Conservation (phyloP, 768 basidiomycete genomes). For the Grammothele lineata region DNA sequence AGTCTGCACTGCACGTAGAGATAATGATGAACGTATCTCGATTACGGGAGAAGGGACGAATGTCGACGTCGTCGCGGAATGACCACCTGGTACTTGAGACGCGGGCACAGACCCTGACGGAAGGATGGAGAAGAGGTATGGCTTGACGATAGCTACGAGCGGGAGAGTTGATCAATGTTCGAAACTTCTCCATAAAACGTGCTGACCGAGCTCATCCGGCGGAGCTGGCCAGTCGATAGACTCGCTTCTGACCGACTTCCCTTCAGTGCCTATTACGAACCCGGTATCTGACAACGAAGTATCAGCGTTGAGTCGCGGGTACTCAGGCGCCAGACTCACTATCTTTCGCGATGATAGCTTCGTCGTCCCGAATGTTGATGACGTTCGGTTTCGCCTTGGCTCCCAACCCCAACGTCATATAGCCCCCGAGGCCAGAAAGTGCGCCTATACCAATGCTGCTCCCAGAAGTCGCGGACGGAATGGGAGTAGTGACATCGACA, state of each 20-base stretch:
- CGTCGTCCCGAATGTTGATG: slow-evolving; percentile 50
- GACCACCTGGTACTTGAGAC: slow-evolving; percentile 17
- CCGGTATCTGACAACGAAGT: slow-evolving; percentile 51
- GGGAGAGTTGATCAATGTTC: background rate
- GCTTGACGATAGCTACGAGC: slow-evolving; percentile 62
- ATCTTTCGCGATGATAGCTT: slow-evolving; percentile 74
- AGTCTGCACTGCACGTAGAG: slow-evolving; percentile 55
- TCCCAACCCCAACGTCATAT: slow-evolving; percentile 81
- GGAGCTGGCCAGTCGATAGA: slow-evolving; percentile 72
- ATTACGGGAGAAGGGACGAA: slow-evolving; percentile 55
- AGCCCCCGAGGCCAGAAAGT: slow-evolving; percentile 73
- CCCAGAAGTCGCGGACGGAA: slow-evolving; percentile 28
- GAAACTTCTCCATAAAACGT: no score
- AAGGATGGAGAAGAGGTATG: slow-evolving; percentile 73
- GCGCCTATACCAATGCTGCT: slow-evolving; percentile 66
- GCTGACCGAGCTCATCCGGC: slow-evolving; percentile 77
- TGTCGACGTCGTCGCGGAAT: slow-evolving; percentile 30
- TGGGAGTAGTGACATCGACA: slow-evolving; percentile 46
- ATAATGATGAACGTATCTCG: slow-evolving; percentile 70
- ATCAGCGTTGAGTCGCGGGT: no score
- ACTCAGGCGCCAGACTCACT: no score
- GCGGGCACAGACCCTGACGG: slow-evolving; percentile 59
- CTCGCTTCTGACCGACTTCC: slow-evolving; percentile 42
- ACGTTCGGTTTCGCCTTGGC: slow-evolving; percentile 67
- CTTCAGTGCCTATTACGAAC: slow-evolving; percentile 57